Base-by-base conservation (phyloP, 2,329 filamentous ascomycete species). In the Hymenoscyphus linearis region DNA sequence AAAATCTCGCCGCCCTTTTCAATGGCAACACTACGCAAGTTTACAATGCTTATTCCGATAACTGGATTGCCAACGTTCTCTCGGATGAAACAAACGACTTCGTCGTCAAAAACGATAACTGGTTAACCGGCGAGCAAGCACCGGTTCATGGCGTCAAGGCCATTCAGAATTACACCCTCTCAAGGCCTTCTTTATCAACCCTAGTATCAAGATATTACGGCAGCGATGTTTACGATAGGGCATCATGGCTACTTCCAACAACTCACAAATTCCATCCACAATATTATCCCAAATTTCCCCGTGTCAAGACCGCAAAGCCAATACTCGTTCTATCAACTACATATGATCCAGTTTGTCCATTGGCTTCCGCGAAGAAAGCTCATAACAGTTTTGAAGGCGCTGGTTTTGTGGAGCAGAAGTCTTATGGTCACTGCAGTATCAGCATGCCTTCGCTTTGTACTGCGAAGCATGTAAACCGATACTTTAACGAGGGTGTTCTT, bases 1-100 rank as follows among this genome's bases (percentile, higher is more conserved):
- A 55, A 5, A 64, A 62, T 27, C 63, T 66, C 35, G 65, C 65
- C 12, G 59, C 57, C 25, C 58, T 66, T 10, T 34, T 66, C 22
- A 65, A 57, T 27, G 65, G 61, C 22, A 65, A 66, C 47, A 22
- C 52, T 12, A 65, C 63, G 2, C 52, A 58, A 5, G 62, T 58
- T 1, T 75, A 74, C 26, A 62, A 77, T 16, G 68, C 69, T 0
- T 79, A 66, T 26, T 62, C 64, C 12, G 64, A 66, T 35, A 37
- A 27, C 3, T 64, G 62, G 62, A 18, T 64, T 22, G 25, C 59
- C 16, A 36, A 27, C 22, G 16, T 58, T 34, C 6, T 57, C n/a
- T 10, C n/a, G 9, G 64, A 65, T n/a, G 64, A 65, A 18, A 64
- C 64, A 10, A 60, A 64, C 18, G 55, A 52, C 6, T 63, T 65